Conservation (phyloP, 331 rosid species). For the Dryas integrifolia region DNA sequence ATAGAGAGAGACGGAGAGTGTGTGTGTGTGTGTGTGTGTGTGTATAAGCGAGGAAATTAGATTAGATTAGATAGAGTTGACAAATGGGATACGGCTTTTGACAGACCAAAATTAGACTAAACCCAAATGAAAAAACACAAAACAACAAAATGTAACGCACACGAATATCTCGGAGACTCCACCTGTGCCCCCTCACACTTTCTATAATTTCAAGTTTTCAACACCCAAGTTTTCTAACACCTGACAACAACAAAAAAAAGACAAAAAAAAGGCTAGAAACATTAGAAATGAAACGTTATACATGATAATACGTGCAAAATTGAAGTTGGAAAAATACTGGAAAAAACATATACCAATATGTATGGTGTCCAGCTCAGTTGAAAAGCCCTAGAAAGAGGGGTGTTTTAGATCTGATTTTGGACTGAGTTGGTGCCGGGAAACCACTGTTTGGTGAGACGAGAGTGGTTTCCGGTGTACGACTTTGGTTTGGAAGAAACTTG, state of each 20-base stretch:
- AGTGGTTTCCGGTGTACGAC: conserved; percentile 18
- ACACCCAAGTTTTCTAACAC: conserved; percentile 19
- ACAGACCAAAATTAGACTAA: conserved; percentile 30
- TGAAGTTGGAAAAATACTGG: background rate
- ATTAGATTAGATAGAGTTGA: conserved; percentile 21
- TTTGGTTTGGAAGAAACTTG: background rate
- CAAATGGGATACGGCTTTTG: conserved; percentile 28
- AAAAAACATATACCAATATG: background rate
- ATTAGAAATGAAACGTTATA: background rate
- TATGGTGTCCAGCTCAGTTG: background rate
- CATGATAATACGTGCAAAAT: background rate
- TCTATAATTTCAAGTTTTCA: background rate
- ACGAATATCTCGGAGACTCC: conserved; percentile 61
- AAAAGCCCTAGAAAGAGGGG: conserved; percentile 10
- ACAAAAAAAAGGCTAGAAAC: background rate
- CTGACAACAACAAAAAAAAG: background rate
- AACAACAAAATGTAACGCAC: conserved; percentile 14
- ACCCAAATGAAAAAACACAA: conserved; percentile 5
- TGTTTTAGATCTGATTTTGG: conserved; percentile 41
- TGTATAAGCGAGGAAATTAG: background rate
- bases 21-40: background rate
- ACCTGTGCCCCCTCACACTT: background rate
- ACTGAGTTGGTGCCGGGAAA: conserved; percentile 4
- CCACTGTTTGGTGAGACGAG: conserved; percentile 10
- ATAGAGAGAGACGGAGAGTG: conserved; percentile 10